A percentile compares a stretch with the other conserved stretches of the same genome.
These are phyloP conservation scores for Sclerotinia borealis DNA, from an alignment of 2,329 filamentous ascomycete genomes.

Conservation along the genomic window DNA sequence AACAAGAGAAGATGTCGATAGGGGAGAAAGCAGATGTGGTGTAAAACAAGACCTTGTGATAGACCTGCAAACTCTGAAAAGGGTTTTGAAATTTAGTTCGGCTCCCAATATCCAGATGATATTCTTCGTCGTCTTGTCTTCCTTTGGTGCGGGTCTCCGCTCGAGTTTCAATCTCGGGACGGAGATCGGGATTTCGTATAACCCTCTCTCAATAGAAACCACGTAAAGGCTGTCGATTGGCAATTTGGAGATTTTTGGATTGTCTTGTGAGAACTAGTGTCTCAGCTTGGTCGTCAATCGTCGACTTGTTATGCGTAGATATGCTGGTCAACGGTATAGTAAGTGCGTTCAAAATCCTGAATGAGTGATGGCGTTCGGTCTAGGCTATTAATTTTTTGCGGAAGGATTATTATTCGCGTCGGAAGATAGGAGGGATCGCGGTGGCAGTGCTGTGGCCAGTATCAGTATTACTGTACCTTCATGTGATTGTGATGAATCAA, in stretches of 20 bases:
- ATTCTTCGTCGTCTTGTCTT: background rate
- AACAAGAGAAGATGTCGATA: too few species aligned
- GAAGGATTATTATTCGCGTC: too few species aligned
- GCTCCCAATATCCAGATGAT: background rate
- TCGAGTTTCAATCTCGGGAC: background rate
- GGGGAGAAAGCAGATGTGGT: too few species aligned
- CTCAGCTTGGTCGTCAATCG: background rate
- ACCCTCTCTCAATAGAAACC: too few species aligned
- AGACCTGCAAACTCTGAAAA: too few species aligned
- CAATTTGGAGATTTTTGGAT: background rate
- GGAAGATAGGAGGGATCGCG: background rate
- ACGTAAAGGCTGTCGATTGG: background rate
- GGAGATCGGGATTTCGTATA: background rate
- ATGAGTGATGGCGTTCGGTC: fast-evolving
- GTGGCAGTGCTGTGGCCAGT: fast-evolving
- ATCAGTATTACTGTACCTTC: background rate
- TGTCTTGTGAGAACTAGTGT: background rate
- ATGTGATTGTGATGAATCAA: background rate
- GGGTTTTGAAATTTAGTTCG: too few species aligned
- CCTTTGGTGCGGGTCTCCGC: too few species aligned
- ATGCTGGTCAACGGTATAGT: fast-evolving
- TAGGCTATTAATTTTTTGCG: background rate
- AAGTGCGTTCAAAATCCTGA: too few species aligned
- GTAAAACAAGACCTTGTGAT: too few species aligned
- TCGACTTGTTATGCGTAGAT: background rate